Base-by-base conservation (phyloP, 345 rosid species). In the Alliaria petiolata region DNA sequence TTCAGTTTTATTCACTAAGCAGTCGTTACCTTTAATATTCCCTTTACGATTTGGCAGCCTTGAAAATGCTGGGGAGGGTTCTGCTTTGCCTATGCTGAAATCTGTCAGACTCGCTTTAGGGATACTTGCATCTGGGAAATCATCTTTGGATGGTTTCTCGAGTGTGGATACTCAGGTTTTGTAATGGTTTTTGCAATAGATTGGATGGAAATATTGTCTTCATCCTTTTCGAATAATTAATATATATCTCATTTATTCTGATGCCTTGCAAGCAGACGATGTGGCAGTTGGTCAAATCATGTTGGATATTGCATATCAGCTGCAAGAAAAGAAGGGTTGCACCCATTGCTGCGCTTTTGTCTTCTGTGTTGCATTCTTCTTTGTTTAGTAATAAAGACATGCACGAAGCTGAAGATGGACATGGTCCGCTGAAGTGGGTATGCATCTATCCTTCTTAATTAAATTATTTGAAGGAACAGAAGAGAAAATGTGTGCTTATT, bases 341-440 rank as follows among this genome's bases (percentile, higher is more conserved):
- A 49, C 88, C 93, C 65, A 90, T 90, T 76, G 93, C 97, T 55
- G 96, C 96, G 31, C 85, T 93, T 75, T 79, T 93, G 75, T 90
- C 98, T 60, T 82, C 92, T 71, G 89, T 91, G 59, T 69, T 93
- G 81, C 92, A 93, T 81, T 65, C 82, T 65, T 90, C 95, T 53
- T 76, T 89, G 74, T 89, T 93, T 75, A 62, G 79, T 50, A 83
- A 85, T 49, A 81, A 78, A 76, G 79, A 74, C 33, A 87, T 93
- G 98, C 98, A 93, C 81, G 55, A 76, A 64, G 67, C 46, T 63
- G 81, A 78, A 38, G 71, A 81, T 77, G 81, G 45, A 35, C 78
- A 83, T 59, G 97, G 97, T 56, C 97, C 98, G 35, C 79, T 93
- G 73, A 93, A 89, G 78, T 93, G 97, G 98, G 98, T 93, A 59